Base-by-base conservation (phyloP, 2,329 filamentous ascomycete genomes). In the Diaporthe sp. region DNA sequence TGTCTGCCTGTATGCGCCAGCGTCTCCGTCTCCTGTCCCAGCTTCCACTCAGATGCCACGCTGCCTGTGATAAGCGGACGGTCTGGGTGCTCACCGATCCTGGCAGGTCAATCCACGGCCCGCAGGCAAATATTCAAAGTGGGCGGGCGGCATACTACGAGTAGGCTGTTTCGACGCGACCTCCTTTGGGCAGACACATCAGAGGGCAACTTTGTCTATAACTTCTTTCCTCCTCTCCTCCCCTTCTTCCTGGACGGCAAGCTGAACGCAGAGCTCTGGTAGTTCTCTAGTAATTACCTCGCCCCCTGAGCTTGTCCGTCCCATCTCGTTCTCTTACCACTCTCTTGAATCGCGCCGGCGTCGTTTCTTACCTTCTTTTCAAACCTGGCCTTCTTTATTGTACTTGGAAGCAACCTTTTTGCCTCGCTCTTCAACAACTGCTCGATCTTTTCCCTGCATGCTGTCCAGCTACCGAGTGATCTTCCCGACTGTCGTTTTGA, bases 191-290 rank as follows among this genome's bases (percentile, higher is more conserved):
- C 39, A 65, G 61, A 49, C 57, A 46, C 51, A 68, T 22, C n/a
- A 53, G 31, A 51, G 34, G n/a, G 37, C 58, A 37, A 19, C 72
- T 70, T 46, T 67, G 73, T 74, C 70, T 62, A 55, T 75, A 53
- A 53, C 49, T 67, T 73, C 65, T 61, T 53, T 44, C n/a, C 34
- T 55, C 34, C 19, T 74, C 73, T 72, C 39, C 62, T 72, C 42
- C 62, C 73, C 57, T 76, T 77, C 74, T 74, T 74, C 67, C 67
- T 62, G 76, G 74, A 79, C 79, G 77, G 76, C 75, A 75, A 76
- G 75, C 74, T 78, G 78, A 79, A 82, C 82, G 82, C 85, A 85
- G 83, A 86, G 85, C 87, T 88, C 87, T 84, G 86, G 86, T 83
- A 88, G 87, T 85, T 87, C 65, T 69, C 83, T 81, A 78, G 79